Base-by-base conservation (phyloP, 2,329 filamentous ascomycete species). In the Sordariomycetes sp. region DNA sequence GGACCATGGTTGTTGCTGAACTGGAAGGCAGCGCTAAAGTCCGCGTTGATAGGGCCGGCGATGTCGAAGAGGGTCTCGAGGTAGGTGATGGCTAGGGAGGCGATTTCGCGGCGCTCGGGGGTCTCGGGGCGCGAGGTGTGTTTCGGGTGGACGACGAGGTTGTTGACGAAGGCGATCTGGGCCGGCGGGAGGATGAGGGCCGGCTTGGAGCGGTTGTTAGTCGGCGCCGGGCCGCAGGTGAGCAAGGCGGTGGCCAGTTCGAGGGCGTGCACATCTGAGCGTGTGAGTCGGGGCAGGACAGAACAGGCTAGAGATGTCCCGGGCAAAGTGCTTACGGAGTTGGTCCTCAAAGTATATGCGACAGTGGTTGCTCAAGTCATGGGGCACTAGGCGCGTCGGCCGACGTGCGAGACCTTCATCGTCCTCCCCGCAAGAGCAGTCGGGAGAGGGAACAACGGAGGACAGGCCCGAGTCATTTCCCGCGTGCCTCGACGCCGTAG, bases 121-220 rank as follows among this genome's bases (percentile, higher is more conserved):
- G 82, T 80, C 32, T 78, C 76, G 3, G 86, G 79, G 54, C 88
- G 83, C 2, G 85, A 94, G 1, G 91, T 96, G 61, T 87, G 81
- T 25, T 75, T 72, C 0, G 92, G 92, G 65, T 96, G 90, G 15
- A 94, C 80, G n/a, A 85, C 70, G n/a, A 96, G 75, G 1, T 89
- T 94, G 51, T 79, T 82, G n/a, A 90, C 78, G 10, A 96, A 75
- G 8, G 88, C 85, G 25, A 97, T 75, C 62, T 92, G 85, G 58
- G 82, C 80, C 0, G 86, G 77, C 2, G 87, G 81, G 1, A 92
- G 88, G 20, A 90, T 71, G 59, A 79, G 80, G 12, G 80, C 79
- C 1, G 81, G 74, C 35, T 70, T 71, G 12, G 65, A 65, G 22
- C n/a, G 36, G 10, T 24, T 32, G 7, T 60, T 53, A 52, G 57